These are phyloP conservation scores for Geranomyces michiganensis DNA, from an alignment of 192 early-diverging fungal species.

Conservation along the genomic window DNA sequence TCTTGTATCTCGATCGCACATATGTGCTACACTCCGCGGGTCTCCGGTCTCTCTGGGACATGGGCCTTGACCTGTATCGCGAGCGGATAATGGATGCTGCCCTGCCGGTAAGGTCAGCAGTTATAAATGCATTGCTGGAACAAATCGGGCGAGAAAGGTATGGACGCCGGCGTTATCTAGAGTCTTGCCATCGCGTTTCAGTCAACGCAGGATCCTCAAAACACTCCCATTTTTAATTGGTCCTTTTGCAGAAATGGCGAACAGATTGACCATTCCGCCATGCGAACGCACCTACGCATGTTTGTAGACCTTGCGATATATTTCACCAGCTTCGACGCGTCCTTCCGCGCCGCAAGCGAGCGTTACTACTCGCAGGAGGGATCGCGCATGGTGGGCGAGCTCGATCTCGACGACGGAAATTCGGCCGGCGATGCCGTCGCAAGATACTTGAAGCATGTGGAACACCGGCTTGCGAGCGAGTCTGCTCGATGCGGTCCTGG, in stretches of 20 bases:
- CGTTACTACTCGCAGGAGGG: slow-evolving; percentile 77
- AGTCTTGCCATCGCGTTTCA: not conserved
- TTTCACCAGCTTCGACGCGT: slow-evolving; percentile 67
- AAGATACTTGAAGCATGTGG: slow-evolving; percentile 73
- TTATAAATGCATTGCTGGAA: slow-evolving; percentile 60
- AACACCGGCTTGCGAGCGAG: slow-evolving; percentile 75
- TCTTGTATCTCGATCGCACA: slow-evolving; percentile 91
- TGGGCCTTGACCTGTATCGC: slow-evolving; percentile 86
- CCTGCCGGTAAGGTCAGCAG: not conserved
- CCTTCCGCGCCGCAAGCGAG: slow-evolving; percentile 69
- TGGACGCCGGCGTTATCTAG: not conserved
- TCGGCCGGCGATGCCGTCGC: slow-evolving; percentile 50
- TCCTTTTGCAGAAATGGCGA: slow-evolving; percentile 51
- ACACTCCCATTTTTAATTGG: not conserved
- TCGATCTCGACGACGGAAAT: slow-evolving; percentile 28
- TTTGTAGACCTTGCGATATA: slow-evolving; percentile 78
- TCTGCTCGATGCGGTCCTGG: slow-evolving; percentile 49
- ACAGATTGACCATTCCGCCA: slow-evolving; percentile 50
- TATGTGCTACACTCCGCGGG: slow-evolving; percentile 77
- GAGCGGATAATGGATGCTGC: slow-evolving; percentile 49
- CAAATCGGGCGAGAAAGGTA: slow-evolving; percentile 71
- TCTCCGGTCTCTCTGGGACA: slow-evolving; percentile 78
- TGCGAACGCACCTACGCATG: slow-evolving; percentile 73
- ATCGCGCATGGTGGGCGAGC: slow-evolving; percentile 54
- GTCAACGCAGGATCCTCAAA: not conserved